These are phyloP conservation scores for Mycena leptocephala DNA, from an alignment of 768 basidiomycete genomes.

Conservation along the genomic window DNA sequence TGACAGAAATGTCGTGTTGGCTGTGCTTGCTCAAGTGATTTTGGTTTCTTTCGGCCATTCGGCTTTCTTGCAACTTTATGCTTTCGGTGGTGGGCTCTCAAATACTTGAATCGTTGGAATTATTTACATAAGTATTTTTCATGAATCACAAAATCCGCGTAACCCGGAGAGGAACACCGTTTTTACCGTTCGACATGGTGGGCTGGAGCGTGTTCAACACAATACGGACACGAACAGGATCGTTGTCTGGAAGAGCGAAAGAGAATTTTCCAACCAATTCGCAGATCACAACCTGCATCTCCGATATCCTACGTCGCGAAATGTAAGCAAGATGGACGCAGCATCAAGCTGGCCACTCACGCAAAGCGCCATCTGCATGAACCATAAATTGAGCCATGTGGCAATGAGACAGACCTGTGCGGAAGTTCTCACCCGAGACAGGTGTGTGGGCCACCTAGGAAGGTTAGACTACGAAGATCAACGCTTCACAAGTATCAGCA, in stretches of 20 bases:
- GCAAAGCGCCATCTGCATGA: slow-evolving; percentile 34
- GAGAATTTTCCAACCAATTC: slow-evolving; percentile 57
- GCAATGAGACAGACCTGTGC: neutral
- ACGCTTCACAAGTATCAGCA: neutral
- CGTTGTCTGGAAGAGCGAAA: slow-evolving; percentile 47
- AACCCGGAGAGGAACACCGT: neutral
- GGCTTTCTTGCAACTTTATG: too few relatives aligned
- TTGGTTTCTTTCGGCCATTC: too few relatives aligned
- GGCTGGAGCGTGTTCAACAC: neutral
- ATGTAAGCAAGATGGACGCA: neutral
- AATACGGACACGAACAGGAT: neutral
- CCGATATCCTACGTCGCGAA: slow-evolving; percentile 42
- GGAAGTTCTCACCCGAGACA: slow-evolving; percentile 24
- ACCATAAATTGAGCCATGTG: neutral
- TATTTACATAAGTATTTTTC: too few relatives aligned
- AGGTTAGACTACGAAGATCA: neutral
- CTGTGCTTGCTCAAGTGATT: too few relatives aligned
- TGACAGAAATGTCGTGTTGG: too few relatives aligned
- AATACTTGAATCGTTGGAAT: too few relatives aligned
- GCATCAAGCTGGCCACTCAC: slow-evolving; percentile 12
- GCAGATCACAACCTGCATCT: slow-evolving; percentile 60
- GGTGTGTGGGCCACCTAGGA: slow-evolving; percentile 12
- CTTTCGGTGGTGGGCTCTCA: too few relatives aligned
- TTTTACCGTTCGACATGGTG: neutral
- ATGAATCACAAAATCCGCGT: neutral